These are phyloP conservation scores for Martiniozyma asiatica DNA, from an alignment of 1,139 yeast genomes.

Conservation along the genomic window DNA sequence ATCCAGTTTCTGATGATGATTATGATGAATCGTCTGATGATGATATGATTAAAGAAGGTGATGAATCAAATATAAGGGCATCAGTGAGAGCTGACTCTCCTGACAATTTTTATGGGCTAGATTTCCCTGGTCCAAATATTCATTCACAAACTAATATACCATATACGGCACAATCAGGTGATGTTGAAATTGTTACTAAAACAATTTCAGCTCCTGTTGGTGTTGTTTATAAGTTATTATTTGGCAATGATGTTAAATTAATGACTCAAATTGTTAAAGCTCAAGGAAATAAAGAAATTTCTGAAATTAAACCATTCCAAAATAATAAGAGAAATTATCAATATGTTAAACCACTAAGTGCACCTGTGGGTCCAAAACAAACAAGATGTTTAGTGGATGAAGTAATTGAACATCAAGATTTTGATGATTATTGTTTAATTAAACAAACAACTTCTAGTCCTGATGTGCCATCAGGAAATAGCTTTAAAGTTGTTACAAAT, in stretches of 20 bases:
- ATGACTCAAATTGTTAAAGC: conserved; percentile 41
- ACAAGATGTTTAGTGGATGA: conserved; percentile 77
- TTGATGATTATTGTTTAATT: conserved; percentile 44
- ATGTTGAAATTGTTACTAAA: conserved; percentile 53
- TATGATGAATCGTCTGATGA: conserved; percentile 16
- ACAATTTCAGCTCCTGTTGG: conserved; percentile 67
- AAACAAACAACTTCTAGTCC: conserved; percentile 71
- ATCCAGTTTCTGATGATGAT: conserved; percentile 12
- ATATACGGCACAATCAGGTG: conserved; percentile 44
- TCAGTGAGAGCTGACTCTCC: conserved; percentile 8
- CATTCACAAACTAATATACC: conserved; percentile 43
- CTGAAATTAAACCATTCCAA: conserved; percentile 41
- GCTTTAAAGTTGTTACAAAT: conserved; percentile 65
- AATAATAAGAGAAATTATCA: conserved; percentile 43
- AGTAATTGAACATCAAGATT: conserved; percentile 49
- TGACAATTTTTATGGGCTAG: conserved; percentile 30
- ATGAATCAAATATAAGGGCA: conserved; percentile 5
- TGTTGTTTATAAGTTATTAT: conserved; percentile 53
- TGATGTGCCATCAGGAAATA: conserved; percentile 88
- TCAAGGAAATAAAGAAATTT: conserved; percentile 63
- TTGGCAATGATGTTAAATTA: conserved; percentile 62
- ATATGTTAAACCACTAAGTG: conserved; percentile 70
- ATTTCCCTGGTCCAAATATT: conserved; percentile 40
- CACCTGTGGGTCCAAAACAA: conserved; percentile 89
- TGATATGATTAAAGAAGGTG: conserved; percentile 27